These are phyloP conservation scores for Hanseniaspora uvarum DNA, from an alignment of 1,139 yeast species.

Conservation along the genomic window DNA sequence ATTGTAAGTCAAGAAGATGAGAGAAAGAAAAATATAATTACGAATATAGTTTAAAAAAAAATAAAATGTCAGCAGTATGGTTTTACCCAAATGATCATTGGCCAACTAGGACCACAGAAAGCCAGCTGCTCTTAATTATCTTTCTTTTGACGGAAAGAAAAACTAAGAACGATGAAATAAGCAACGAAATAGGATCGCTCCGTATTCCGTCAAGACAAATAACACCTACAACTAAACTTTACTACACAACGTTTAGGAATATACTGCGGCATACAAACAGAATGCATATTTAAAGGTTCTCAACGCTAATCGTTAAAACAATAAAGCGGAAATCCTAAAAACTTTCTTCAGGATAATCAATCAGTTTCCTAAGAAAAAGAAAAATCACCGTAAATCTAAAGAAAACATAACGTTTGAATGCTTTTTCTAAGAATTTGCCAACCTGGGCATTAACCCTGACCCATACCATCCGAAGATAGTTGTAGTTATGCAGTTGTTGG, in stretches of 20 bases:
- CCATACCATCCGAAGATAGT: conserved; percentile 14
- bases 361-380: conserved; percentile 9
- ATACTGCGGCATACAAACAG: conserved; percentile 46
- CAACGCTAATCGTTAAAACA: conserved; percentile 42
- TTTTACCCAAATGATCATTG: conserved; percentile 80
- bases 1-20: neutral
- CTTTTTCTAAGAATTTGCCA: conserved; percentile 23
- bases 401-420: conserved; percentile 46
- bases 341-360: conserved; percentile 8
- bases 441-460: conserved; percentile 18
- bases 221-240: conserved; percentile 12
- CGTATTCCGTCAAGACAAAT: conserved; percentile 12
- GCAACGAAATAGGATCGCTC: conserved; percentile 15
- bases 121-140: conserved; percentile 9
- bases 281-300: conserved; percentile 33
- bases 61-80: conserved; percentile 68
- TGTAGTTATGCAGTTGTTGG: neutral
- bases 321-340: conserved; percentile 18
- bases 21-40: neutral
- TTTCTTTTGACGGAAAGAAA: neutral
- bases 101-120: conserved; percentile 46
- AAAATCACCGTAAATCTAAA: conserved; percentile 36
- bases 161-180: conserved; percentile 9
- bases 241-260: conserved; percentile 84
- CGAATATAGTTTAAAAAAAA: neutral